Evolutionary conservation across 768 basidiomycete species (phyloP).

Genomic region (Kwoniella bestiolae): DNA sequence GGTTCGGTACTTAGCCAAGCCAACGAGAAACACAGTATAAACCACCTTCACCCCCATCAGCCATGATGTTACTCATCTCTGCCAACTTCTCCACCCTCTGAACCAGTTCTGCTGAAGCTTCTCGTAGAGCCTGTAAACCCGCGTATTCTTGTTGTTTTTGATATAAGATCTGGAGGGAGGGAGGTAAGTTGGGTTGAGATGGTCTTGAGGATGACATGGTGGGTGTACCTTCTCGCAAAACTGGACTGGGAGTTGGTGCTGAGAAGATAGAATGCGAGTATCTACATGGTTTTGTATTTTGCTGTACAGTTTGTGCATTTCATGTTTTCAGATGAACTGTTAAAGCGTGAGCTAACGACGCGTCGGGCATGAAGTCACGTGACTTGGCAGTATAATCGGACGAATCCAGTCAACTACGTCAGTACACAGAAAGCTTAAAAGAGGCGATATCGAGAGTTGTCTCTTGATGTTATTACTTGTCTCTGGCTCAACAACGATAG

Average conservation of each 20-base stretch:
- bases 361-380: slow-evolving; percentile 6
- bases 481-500: no score
- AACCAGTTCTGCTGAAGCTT: slow-evolving; percentile 50
- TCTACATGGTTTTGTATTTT: no score
- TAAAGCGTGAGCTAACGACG: no score
- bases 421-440: background rate
- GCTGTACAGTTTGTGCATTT: no score
- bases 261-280: no score
- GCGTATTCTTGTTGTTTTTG: slow-evolving; percentile 59
- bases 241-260: no score
- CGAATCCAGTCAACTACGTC: slow-evolving; percentile 15
- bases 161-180: slow-evolving; percentile 42
- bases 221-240: background rate
- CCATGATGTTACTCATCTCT: slow-evolving; percentile 57
- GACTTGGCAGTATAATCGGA: background rate
- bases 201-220: slow-evolving; percentile 13
- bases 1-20: no score
- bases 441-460: background rate
- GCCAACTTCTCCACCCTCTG: slow-evolving; percentile 55
- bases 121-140: slow-evolving; percentile 52
- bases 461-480: no score
- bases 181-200: slow-evolving; percentile 37
- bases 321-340: no score
- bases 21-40: no score
- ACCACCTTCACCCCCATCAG: slow-evolving; percentile 58